Evolutionary conservation across 2,329 filamentous ascomycete species (phyloP), one percentile per base, ranked within the genome.

Genomic region (Trichoderma sp.): DNA sequence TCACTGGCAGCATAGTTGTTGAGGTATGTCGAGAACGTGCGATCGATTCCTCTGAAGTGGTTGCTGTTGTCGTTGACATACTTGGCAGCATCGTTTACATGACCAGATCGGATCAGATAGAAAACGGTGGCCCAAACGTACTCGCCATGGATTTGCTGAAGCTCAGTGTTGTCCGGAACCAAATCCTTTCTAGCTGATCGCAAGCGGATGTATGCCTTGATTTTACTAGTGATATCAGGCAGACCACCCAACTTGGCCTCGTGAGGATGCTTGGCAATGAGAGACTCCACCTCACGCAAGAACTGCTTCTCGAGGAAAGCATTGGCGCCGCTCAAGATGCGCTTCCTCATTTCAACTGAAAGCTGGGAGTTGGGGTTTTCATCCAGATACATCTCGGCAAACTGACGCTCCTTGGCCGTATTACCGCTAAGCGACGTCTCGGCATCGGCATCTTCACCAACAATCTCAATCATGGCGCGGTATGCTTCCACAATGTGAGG

Each of bases 61-160:
- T 86, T 87, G 73, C 89, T 88, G 76, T 95, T 91, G 71, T 89
- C 87, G 74, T 90, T 90, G 69, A 98, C 93, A 78, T 97, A 99
- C 71, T 91, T 87, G 34, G 92, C 90, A 18, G 95, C 95, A 79
- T 98, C 95, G 18, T 86, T 86, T 64, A 96, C 85, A 72, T 97
- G 90, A 60, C 96, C 96, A 71, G 91, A 91, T 56, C 96, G 89
- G 28, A 99, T 83, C 51, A 98, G 86, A 79, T 93, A 98, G 82
- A 96, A 99, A 55, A 99, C 89, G 60, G 97, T 86, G 54, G 94
- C 94, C 96, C 96, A 99, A 72, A 94, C 91, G 75, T 91, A 96
- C 77, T 97, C 94, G 63, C 91, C 89, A 52, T 89, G 89, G 59
- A 94, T 86, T 78, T 90, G 88, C 79, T 97, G 93, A 58, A 97